Base-by-base conservation (phyloP, 129 eudicot species). In the Smallanthus sonchifolius region DNA sequence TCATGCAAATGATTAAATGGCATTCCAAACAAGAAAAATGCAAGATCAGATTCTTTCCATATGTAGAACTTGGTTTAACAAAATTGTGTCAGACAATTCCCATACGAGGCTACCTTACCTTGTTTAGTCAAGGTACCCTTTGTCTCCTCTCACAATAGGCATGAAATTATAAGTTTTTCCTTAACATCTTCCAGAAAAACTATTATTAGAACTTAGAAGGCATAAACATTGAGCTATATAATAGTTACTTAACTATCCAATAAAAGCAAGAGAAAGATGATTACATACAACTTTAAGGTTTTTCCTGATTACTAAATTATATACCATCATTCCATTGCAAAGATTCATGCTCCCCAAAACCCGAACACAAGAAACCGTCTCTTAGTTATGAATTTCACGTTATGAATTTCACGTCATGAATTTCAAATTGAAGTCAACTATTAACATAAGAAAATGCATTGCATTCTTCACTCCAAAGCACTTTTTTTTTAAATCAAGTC, bases 251-350 rank as follows among this genome's bases (percentile, higher is more conserved):
- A 24, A 24, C 30, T 24, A 24, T 24, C 30, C 30, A 24, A 24
- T 24, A 24, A 24, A 24, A 24, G 6, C 77, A 61, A 60, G 34
- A 42, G 28, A 43, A 44, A 73, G 32, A 60, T n/a, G 13, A 4
- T 35, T 60, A 43, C 36, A 48, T 62, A 62, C 78, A 74, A 74
- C 38, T 61, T 74, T 15, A 51, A 63, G 39, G 51, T 47, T 11
- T 10, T 64, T 20, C 17, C 30, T 24, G 30, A 24, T 24, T 24
- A 0, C 49, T 35, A 19, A 14, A 55, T 17, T 19, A 63, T 47
- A 19, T 34, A 43, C 48, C 36, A 32, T 35, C 79, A 48, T 20
- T 19, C 61, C 5, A 55, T 20, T 7, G 34, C 13, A 55, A 19
- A 17, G n/a, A 51, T 75, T 37, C 38, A 65, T 19, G 52, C 65